phyloP scores from a whole-genome alignment of 2,329 filamentous ascomycete species.

The Penicillium crustosum region DNA sequence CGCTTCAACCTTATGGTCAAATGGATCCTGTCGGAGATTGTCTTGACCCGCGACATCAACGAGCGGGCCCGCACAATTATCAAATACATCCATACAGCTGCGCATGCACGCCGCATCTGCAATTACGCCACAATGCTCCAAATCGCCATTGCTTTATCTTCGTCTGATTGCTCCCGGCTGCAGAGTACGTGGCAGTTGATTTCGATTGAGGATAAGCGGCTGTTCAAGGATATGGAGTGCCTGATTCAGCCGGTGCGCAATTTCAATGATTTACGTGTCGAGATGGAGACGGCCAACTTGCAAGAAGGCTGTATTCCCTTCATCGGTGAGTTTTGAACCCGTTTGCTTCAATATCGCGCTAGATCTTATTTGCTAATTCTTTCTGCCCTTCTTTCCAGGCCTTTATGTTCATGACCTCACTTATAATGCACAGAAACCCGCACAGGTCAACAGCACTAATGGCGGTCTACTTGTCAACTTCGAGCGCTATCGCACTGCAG shows the following conservation, averaged over 20 bases:
- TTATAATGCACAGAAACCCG: slow-evolving; percentile 66
- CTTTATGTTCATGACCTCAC: slow-evolving; percentile 67
- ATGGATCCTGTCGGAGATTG: slow-evolving; percentile 63
- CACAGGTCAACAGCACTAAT: slow-evolving; percentile 51
- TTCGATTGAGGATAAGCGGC: slow-evolving; percentile 53
- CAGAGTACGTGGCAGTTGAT: slow-evolving; percentile 60
- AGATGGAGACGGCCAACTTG: slow-evolving; percentile 61
- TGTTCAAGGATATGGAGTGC: slow-evolving; percentile 59
- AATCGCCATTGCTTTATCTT: slow-evolving; percentile 62
- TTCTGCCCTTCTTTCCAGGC: slow-evolving; percentile 35
- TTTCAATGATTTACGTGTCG: slow-evolving; percentile 61
- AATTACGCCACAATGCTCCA: slow-evolving; percentile 69
- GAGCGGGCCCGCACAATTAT: slow-evolving; percentile 61
- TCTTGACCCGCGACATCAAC: slow-evolving; percentile 57
- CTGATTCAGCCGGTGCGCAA: slow-evolving; percentile 64
- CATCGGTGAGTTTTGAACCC: slow-evolving; percentile 50
- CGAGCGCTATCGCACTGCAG: slow-evolving; percentile 65
- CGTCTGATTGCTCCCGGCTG: slow-evolving; percentile 58
- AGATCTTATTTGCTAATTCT: neutral
- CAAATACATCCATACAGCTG: slow-evolving; percentile 64
- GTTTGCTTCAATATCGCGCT: neutral
- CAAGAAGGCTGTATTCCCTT: slow-evolving; percentile 66
- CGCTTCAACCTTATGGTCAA: slow-evolving; percentile 68
- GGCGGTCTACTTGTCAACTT: slow-evolving; percentile 64
- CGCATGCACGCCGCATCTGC: slow-evolving; percentile 57